phyloP scores from a whole-genome alignment of 164 flowering plant species.

The Sedum album region DNA sequence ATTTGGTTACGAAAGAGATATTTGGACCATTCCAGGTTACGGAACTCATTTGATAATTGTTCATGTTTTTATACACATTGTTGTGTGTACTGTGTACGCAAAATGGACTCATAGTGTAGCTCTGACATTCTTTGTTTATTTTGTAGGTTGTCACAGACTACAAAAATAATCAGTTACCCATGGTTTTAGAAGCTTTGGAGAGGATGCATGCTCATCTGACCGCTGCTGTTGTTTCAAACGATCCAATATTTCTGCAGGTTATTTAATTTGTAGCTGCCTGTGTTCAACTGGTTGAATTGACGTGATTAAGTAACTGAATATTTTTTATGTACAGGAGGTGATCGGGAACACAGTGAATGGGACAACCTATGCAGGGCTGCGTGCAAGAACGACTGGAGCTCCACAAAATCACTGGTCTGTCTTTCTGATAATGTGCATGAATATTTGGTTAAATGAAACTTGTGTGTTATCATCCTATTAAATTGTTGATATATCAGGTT shows the following conservation, averaged over 20 bases:
- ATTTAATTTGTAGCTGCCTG: slow-evolving; percentile 11
- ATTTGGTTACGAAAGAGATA: slow-evolving; percentile 80
- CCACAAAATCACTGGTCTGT: slow-evolving; percentile 95
- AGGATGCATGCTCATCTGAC: slow-evolving; percentile 96
- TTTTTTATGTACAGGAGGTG: slow-evolving; percentile 49
- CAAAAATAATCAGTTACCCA: slow-evolving; percentile 56
- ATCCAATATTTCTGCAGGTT: slow-evolving; percentile 78
- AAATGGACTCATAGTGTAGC: background rate
- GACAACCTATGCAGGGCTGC: slow-evolving; percentile 87
- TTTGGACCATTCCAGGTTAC: slow-evolving; percentile 97
- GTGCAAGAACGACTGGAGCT: slow-evolving; percentile 98
- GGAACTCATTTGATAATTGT: background rate
- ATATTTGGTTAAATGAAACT: no score
- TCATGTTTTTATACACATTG: background rate
- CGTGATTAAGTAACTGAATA: background rate
- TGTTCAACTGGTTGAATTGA: background rate
- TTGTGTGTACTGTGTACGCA: background rate
- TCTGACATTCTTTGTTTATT: slow-evolving; percentile 4
- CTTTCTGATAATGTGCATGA: background rate
- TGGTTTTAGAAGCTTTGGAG: slow-evolving; percentile 79
- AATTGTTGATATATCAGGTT: slow-evolving; percentile 45
- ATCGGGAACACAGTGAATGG: slow-evolving; percentile 90
- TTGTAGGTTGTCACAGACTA: slow-evolving; percentile 75
- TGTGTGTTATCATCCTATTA: background rate
- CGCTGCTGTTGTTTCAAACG: slow-evolving; percentile 96